phyloP scores from a whole-genome alignment of 306 rosid genomes.

The Fragaria ananassa region DNA sequence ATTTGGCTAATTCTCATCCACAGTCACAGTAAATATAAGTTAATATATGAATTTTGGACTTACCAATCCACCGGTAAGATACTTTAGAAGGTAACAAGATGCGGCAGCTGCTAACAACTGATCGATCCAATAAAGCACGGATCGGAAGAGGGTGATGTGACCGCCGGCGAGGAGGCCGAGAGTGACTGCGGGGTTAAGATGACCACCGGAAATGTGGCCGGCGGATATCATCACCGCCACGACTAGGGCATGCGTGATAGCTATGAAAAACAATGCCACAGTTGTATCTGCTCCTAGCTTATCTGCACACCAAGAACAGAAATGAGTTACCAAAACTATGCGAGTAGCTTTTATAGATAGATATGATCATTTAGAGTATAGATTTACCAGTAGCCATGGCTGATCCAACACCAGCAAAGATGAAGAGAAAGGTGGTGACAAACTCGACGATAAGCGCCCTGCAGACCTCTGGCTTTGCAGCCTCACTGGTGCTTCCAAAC shows the following conservation, averaged over 20 bases:
- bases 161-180: slow-evolving; percentile 73
- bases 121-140: slow-evolving; percentile 77
- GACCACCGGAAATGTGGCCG: slow-evolving; percentile 92
- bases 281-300: slow-evolving; percentile 51
- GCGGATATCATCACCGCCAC: slow-evolving; percentile 85
- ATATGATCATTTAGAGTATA: background rate
- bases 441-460: slow-evolving; percentile 78
- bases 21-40: no score
- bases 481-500: slow-evolving; percentile 58
- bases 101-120: slow-evolving; percentile 63
- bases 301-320: slow-evolving; percentile 33
- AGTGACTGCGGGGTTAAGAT: slow-evolving; percentile 88
- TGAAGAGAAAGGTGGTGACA: slow-evolving; percentile 77
- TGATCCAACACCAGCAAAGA: slow-evolving; percentile 78
- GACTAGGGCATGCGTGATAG: slow-evolving; percentile 73
- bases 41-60: background rate
- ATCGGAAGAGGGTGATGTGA: slow-evolving; percentile 65
- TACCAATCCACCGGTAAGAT: slow-evolving; percentile 72
- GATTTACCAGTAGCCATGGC: slow-evolving; percentile 54
- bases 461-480: slow-evolving; percentile 57
- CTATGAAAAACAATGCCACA: slow-evolving; percentile 60
- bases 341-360: background rate
- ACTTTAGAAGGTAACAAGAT: slow-evolving; percentile 59
- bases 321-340: background rate
- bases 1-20: background rate